Conservation (phyloP, 2,329 filamentous ascomycete genomes). For the Clonostachys chloroleuca region DNA sequence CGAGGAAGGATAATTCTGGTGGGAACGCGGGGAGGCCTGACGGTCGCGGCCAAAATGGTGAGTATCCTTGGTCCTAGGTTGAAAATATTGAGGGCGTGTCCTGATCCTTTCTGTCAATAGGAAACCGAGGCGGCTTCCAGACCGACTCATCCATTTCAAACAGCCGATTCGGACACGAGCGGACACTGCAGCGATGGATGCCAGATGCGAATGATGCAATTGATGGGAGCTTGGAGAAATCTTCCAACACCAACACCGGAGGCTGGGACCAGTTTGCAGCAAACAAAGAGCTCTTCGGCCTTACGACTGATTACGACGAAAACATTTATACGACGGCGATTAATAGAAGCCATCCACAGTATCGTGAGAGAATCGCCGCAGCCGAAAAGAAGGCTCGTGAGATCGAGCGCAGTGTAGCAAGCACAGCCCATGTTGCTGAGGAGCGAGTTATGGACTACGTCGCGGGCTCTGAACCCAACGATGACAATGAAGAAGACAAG, state of each 20-base stretch:
- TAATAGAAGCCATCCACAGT: conserved; percentile 77
- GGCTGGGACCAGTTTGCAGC: conserved; percentile 92
- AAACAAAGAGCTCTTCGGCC: conserved; percentile 83
- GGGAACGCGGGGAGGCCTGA: neutral
- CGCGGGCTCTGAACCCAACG: conserved; percentile 57
- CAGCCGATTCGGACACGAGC: conserved; percentile 63
- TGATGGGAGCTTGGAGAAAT: conserved; percentile 68
- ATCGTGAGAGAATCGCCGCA: conserved; percentile 70
- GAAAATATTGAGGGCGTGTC: conserved; percentile 3
- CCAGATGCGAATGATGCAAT: conserved; percentile 56
- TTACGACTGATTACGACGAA: conserved; percentile 89
- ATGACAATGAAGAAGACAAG: conserved; percentile 90
- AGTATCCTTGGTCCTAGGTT: conserved; percentile 3
- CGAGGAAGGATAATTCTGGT: conserved; percentile 2
- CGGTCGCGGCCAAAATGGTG: conserved; percentile 25
- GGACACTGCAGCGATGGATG: conserved; percentile 78
- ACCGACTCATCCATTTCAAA: conserved; percentile 89
- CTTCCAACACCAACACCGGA: conserved; percentile 26
- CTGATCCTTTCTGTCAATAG: conserved; percentile 33
- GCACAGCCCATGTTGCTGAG: conserved; percentile 82
- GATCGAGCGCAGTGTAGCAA: conserved; percentile 72
- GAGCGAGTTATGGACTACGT: conserved; percentile 72
- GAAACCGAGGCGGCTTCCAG: conserved; percentile 65
- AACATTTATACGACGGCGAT: conserved; percentile 92
- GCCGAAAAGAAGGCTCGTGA: conserved; percentile 84